phyloP scores from a whole-genome alignment of 805 yeast species.

The Tetrapisispora phaffii region DNA sequence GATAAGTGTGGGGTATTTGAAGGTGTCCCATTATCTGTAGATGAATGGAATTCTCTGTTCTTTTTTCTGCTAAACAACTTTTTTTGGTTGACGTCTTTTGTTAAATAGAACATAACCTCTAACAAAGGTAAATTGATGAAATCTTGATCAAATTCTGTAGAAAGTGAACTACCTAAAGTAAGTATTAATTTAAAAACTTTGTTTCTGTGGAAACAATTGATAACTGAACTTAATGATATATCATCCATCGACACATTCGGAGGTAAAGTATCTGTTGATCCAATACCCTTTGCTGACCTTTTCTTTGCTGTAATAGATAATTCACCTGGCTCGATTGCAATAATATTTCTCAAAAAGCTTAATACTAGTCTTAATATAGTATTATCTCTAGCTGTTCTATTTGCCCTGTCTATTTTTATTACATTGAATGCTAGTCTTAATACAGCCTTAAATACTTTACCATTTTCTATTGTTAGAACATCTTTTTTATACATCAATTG shows the following conservation, averaged over 20 bases:
- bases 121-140: slow-evolving; percentile 52
- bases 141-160: slow-evolving; percentile 50
- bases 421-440: slow-evolving; percentile 60
- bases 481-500: slow-evolving; percentile 66
- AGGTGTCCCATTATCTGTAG: neutral
- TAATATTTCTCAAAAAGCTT: slow-evolving; percentile 66
- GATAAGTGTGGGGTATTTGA: slow-evolving; percentile 11
- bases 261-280: slow-evolving; percentile 36
- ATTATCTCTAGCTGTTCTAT: slow-evolving; percentile 62
- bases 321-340: slow-evolving; percentile 65
- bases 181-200: slow-evolving; percentile 63
- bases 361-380: slow-evolving; percentile 63
- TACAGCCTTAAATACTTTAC: slow-evolving; percentile 57
- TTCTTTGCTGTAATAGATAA: slow-evolving; percentile 38
- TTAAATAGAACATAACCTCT: slow-evolving; percentile 58
- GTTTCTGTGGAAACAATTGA: slow-evolving; percentile 53
- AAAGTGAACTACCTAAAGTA: slow-evolving; percentile 60
- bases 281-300: slow-evolving; percentile 25
- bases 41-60: neutral
- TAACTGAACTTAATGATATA: slow-evolving; percentile 49
- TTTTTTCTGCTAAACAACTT: slow-evolving; percentile 8
- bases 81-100: slow-evolving; percentile 43
- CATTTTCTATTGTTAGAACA: slow-evolving; percentile 47
- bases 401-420: slow-evolving; percentile 38
- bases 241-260: slow-evolving; percentile 53